Percentiles rank a stretch among this genome's conserved stretches.
These are phyloP conservation scores for Penicillium salamii DNA, from an alignment of 495 filamentous ascomycete species.

Conservation along the genomic window DNA sequence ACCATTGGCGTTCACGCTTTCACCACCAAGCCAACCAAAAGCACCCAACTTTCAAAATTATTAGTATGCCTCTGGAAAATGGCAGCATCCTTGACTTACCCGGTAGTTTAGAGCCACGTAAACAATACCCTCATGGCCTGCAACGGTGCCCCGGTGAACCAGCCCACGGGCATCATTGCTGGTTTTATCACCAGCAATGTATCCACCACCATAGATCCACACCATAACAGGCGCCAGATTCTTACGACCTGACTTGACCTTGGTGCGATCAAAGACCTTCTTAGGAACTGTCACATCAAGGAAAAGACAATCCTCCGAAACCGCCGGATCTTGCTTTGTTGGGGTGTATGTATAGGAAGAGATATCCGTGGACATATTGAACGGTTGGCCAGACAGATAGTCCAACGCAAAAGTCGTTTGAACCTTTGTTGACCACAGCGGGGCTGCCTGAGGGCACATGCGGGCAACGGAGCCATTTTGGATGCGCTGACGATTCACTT, in stretches of 20 bases:
- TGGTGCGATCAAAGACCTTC: slow-evolving; percentile 33
- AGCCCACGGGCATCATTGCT: slow-evolving; percentile 41
- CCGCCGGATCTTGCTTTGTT: slow-evolving; percentile 37
- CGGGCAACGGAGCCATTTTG: slow-evolving; percentile 43
- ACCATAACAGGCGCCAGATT: slow-evolving; percentile 51
- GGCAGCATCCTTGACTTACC: slow-evolving; percentile 15
- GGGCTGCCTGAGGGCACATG: slow-evolving; percentile 51
- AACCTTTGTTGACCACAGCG: slow-evolving; percentile 28
- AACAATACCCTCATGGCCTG: slow-evolving; percentile 49
- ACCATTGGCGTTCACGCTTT: slow-evolving; percentile 43
- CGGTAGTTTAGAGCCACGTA: slow-evolving; percentile 65
- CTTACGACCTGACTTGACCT: slow-evolving; percentile 11
- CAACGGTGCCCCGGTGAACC: slow-evolving; percentile 39
- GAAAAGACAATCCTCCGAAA: slow-evolving; percentile 58
- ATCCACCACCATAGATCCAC: slow-evolving; percentile 63
- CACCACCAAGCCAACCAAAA: slow-evolving; percentile 60
- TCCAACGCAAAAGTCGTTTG: background rate
- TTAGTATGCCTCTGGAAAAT: background rate
- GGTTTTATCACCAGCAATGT: slow-evolving; percentile 50
- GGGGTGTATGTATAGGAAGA: slow-evolving; percentile 25
- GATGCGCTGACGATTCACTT: slow-evolving; percentile 30
- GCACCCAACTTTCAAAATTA: slow-evolving; percentile 46
- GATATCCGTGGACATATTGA: slow-evolving; percentile 30
- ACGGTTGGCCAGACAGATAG: slow-evolving; percentile 11
- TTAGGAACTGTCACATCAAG: slow-evolving; percentile 51